Conservation (phyloP, 148 eudicot genomes). For the Talinum fruticosum region DNA sequence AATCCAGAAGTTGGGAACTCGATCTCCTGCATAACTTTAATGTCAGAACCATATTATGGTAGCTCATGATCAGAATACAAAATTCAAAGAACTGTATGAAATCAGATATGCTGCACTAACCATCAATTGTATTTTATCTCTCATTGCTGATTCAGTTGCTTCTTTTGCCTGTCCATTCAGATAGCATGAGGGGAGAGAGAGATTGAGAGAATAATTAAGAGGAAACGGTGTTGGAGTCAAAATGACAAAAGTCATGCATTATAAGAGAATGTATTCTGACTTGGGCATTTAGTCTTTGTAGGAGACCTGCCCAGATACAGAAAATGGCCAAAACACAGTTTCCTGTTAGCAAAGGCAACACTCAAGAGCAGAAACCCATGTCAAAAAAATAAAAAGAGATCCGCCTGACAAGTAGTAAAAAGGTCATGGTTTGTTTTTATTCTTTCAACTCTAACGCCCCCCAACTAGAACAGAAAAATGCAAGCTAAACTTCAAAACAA, state of each 20-base stretch:
- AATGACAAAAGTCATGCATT: background rate
- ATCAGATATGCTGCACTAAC: constrained; percentile 40
- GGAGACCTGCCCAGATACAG: too few species aligned
- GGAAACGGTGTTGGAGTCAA: background rate
- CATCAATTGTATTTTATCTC: constrained; percentile 70
- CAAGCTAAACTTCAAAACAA: too few species aligned
- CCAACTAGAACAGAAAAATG: too few species aligned
- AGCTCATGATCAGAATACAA: background rate
- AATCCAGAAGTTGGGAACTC: constrained; percentile 96
- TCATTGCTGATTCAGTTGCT: constrained; percentile 77
- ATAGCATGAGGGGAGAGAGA: background rate
- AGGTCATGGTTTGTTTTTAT: too few species aligned
- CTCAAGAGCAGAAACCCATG: too few species aligned
- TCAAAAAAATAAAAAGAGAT: too few species aligned
- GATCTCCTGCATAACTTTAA: constrained; percentile 55
- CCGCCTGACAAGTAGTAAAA: too few species aligned
- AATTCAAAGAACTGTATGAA: background rate
- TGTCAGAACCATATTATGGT: constrained; percentile 17
- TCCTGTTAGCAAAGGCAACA: too few species aligned
- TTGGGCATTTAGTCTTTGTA: too few species aligned
- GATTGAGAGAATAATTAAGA: background rate
- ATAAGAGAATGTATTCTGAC: background rate
- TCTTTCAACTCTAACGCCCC: too few species aligned
- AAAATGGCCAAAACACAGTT: background rate
- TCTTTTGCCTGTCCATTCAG: constrained; percentile 69